Base-by-base conservation (phyloP, 2,329 filamentous ascomycete genomes). In the Apiospora pterosperma region DNA sequence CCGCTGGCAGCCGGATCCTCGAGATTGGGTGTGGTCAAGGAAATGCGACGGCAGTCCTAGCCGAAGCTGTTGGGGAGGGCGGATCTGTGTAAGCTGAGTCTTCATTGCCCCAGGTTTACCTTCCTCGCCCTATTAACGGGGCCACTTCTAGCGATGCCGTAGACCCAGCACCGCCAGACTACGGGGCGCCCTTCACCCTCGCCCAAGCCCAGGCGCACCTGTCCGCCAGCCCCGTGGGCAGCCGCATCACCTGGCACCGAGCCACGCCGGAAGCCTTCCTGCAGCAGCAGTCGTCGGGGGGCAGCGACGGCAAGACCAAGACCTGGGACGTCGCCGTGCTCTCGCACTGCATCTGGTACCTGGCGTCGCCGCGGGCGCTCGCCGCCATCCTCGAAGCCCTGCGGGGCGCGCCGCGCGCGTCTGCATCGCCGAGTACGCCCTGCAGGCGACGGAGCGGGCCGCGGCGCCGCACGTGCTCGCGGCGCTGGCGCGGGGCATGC, bases 1-100 rank as follows among this genome's bases (percentile, higher is more conserved):
- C 64, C 1, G 72, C 76, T 0, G 80, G 80, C 65, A 76, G 77
- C 34, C 78, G 76, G 3, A 72, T 88, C 7, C 78, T 89, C 1
- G 86, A 88, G 70, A 72, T 89, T 41, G 86, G 85, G 61, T 88
- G 86, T 72, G 86, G 86, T 1, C 86, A 88, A 68, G 86, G 86
- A 2, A 84, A 85, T 65, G 83, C 81, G 68, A 88, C 86, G 1
- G 77, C 81, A 12, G 82, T 81, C 3, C 79, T 88, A 21, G 86
- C 85, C 58, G 71, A 78, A 68, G 78, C 74, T 23, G 79, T 84
- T 1, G 80, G 82, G 3, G 70, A 77, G 14, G 36, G 73, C 0
- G 83, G 84, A 0, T 75, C 74, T 59, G 75, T 87, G 48, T 34
- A 55, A 55, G 48, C 34, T 7, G 1, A 31, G 8, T 5, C 3